These are phyloP conservation scores for Marsdenia floribunda DNA, from an alignment of 257 asterid genomes.

Conservation along the genomic window DNA sequence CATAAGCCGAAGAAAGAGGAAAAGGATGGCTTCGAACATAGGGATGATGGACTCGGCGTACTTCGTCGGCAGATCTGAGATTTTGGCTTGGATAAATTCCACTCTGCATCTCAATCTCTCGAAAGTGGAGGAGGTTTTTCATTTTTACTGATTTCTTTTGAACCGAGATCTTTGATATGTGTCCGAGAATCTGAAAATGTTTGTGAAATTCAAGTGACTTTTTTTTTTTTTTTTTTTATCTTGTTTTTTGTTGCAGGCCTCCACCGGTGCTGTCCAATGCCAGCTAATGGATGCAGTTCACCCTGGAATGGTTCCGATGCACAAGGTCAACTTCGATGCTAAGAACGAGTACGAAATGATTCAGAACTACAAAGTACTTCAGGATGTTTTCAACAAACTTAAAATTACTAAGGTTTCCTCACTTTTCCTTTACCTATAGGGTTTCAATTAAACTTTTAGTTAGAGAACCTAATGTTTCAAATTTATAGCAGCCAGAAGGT, in stretches of 20 bases:
- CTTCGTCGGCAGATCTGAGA: conserved; percentile 88
- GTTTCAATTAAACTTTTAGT: neutral
- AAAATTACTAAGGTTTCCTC: conserved; percentile 67
- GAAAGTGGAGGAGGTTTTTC: conserved; percentile 83
- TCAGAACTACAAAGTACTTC: conserved; percentile 88
- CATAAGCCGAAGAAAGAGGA: neutral
- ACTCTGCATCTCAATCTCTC: conserved; percentile 77
- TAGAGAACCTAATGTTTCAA: neutral
- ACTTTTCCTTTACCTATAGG: neutral
- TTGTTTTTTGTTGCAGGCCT: conserved; percentile 41
- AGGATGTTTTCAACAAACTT: conserved; percentile 81
- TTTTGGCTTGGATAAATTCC: conserved; percentile 81
- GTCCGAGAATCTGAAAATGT: neutral
- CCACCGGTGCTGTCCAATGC: conserved; percentile 85
- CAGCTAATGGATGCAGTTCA: conserved; percentile 90
- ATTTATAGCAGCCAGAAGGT: neutral
- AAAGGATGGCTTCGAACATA: conserved; percentile 58
- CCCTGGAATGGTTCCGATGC: conserved; percentile 86
- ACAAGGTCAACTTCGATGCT: conserved; percentile 86
- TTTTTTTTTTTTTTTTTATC: neutral
- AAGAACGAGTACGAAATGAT: conserved; percentile 86
- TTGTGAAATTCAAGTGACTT: neutral
- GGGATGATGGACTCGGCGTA: conserved; percentile 92
- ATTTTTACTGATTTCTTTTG: neutral
- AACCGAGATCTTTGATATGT: neutral